Evolutionary conservation across 345 rosid species (phyloP), one percentile per base, ranked within the genome.

Genomic region (Ceriops zippeliana): DNA sequence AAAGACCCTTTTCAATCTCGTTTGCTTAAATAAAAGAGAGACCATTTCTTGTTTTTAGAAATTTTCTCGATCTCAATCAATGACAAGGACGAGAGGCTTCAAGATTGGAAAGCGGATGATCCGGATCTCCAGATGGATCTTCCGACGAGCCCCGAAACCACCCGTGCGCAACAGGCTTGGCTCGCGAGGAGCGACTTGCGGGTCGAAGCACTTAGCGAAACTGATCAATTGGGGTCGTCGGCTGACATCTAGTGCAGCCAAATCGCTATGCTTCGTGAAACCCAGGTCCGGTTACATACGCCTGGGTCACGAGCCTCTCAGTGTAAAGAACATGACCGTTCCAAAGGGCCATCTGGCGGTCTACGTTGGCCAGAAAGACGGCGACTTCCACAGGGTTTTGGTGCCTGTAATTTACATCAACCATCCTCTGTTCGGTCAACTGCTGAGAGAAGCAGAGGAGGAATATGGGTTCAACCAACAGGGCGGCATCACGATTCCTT

Each of bases 401-500:
- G 87, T 95, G 46, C 99, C 99, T 3, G 88, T 95, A 34, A 84
- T 95, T 65, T 91, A 95, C 79, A 82, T 89, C 68, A 95, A 95
- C 77, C 97, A 95, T 74, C 99, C 99, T 59, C 75, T 95, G 76
- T 95, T 95, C 67, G 85, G 96, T 65, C 82, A 85, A 81, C 80
- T 95, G 20, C 71, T 95, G 59, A 84, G 71, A 77, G 90, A 85
- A 52, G 89, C 96, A 5, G 97, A 91, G 59, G 76, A 84, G 75
- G 99, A 87, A 70, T 95, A 85, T 52, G 99, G 99, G 26, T 95
- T 86, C 68, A 60, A 78, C 30, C 99, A 91, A 53, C 75, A 83
- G 67, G 99, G 99, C 4, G 96, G 96, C 24, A 87, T 95, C 67
- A 91, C 93, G 47, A 91, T 95, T 24, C 97, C 97, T 66, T 95